Evolutionary conservation across 148 eudicot species (phyloP).

Genomic region (Mesembryanthemum crystallinum): DNA sequence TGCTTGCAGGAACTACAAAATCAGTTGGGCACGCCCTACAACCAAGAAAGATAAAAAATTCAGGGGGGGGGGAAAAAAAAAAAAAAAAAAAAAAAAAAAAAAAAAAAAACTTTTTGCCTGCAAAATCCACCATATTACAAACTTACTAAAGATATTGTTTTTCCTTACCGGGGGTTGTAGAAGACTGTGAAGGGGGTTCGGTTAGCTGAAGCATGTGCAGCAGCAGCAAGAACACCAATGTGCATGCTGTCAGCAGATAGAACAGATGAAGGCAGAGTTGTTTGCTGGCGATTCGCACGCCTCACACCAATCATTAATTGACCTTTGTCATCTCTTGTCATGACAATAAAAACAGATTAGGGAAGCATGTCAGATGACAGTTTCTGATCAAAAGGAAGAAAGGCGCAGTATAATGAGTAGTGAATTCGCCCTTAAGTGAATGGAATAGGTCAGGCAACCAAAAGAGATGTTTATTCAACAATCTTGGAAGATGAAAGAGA

Average conservation of each 20-base stretch:
- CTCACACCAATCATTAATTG: slow-evolving; percentile 87
- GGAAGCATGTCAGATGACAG: not conserved
- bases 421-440: no score
- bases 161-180: slow-evolving; percentile 96
- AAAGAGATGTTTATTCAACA: not conserved
- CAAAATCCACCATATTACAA: no score
- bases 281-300: slow-evolving; percentile 87
- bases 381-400: not conserved
- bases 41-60: slow-evolving; percentile 10
- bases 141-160: no score
- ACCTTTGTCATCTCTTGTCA: slow-evolving; percentile 76
- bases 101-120: no score
- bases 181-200: slow-evolving; percentile 77
- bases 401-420: not conserved
- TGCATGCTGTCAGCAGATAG: slow-evolving; percentile 98
- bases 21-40: slow-evolving; percentile 96
- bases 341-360: not conserved
- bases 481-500: no score
- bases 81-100: no score
- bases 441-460: not conserved
- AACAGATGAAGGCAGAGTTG: slow-evolving; percentile 89
- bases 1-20: slow-evolving; percentile 77
- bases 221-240: slow-evolving; percentile 98
- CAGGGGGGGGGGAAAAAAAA: no score
- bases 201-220: slow-evolving; percentile 92